Evolutionary conservation across 2,329 filamentous ascomycete species (phyloP), one percentile per base, ranked within the genome.

Genomic region (Trichoderma harzianum): DNA sequence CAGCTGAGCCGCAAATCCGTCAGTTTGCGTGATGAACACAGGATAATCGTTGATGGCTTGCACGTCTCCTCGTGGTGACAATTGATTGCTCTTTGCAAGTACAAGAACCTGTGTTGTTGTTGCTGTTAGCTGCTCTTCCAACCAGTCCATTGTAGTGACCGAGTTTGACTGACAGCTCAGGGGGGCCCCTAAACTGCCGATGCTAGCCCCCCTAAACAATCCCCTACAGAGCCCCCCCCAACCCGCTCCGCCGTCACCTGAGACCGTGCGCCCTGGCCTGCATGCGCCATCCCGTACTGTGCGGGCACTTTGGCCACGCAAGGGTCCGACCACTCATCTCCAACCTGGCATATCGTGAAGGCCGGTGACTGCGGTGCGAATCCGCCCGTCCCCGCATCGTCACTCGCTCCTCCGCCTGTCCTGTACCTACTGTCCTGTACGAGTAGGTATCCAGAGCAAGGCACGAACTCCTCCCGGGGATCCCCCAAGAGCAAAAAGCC

Each of bases 281-380:
- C 58, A 55, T 63, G 43, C 62, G 57, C 67, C 61, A 70, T 30
- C 60, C 21, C 47, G 18, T 26, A 70, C 68, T 64, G 68, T 70
- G 68, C 68, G 58, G 68, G 60, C 60, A 70, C 68, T 55, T 68
- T 36, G 51, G 43, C 63, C 43, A 24, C 47, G 43, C 63, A 65
- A 34, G 43, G 51, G 30, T 53, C 64, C 63, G 32, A 7, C 65
- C 65, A 68, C 34, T 58, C 65, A 47, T 60, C 34, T 43, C 65
- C 65, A 68, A 47, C 65, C 34, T 58, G 32, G 63, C 64, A 51
- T 10, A 53, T 53, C 47, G 47, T 53, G 10, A 53, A 51, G 43
- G 65, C 65, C 53, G 55, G 65, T 36, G 65, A 68, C 55, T 69
- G 66, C 66, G 67, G 39, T 51, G 58, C 67, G 57, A 24, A 34